Evolutionary conservation across 495 filamentous ascomycete species (phyloP), one percentile per base, ranked within the genome.

Genomic region (Trichoderma virens): DNA sequence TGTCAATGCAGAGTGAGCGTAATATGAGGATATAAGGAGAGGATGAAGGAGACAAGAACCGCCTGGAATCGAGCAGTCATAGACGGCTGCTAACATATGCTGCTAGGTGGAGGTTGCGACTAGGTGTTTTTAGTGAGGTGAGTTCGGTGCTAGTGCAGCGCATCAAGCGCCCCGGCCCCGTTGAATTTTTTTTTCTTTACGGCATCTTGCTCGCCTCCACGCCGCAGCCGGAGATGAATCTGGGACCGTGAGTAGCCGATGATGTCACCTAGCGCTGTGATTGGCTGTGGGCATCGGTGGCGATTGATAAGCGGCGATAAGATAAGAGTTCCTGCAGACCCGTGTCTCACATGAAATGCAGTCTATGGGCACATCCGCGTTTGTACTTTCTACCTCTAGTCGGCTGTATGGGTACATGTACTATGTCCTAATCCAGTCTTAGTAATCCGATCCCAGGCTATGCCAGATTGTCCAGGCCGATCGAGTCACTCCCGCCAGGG

Each of bases 211-310:
- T 30, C 51, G 51, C 51, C 51, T 56, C 51, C 51, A 30, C 51
- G 51, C 51, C 51, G 51, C 51, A 28, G 51, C 51, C 51, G 51
- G 51, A 56, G 51, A 56, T 56, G 51, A 56, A 56, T 56, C 27
- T 56, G 45, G 51, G 7, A 30, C 51, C 25, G 51, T 18, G 14
- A 13, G 51, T 56, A 56, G 51, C 51, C 51, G 51, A 30, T 56
- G 51, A 56, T 56, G 51, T 56, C 51, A 56, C 51, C 23, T 6
- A 7, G 51, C 51, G 27, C 51, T 56, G 51, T 56, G 51, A 56
- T 56, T 56, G 51, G 51, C 45, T 51, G 45, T 13, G 11, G 3
- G 18, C 25, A n/a, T 27, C 5, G 51, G 51, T 56, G 51, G 51
- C 51, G 51, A 56, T 56, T 56, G 51, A 56, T 56, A 56, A 56